These are phyloP conservation scores for Cylindricascospora bacillispora DNA, from an alignment of 1,139 yeast species.

Conservation along the genomic window DNA sequence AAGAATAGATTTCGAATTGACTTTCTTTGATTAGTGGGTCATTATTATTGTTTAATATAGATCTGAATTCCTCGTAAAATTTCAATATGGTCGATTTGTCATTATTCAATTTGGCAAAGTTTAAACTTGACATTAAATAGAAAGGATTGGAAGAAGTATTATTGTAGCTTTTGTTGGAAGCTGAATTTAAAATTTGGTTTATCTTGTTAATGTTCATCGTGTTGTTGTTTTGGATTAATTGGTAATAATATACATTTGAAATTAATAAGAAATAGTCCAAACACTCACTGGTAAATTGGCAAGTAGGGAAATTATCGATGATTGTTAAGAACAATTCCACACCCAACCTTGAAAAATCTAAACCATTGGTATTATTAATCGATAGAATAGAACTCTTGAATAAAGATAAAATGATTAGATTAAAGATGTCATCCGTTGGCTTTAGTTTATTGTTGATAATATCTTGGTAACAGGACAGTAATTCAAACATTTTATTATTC, in stretches of 20 bases:
- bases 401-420: conserved; percentile 38
- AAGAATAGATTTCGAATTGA: conserved; percentile 39
- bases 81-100: conserved; percentile 22
- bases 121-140: conserved; percentile 25
- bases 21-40: conserved; percentile 13
- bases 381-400: conserved; percentile 40
- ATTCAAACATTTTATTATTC: conserved; percentile 41
- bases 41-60: conserved; percentile 7
- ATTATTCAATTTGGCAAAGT: conserved; percentile 26
- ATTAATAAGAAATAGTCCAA: conserved; percentile 26
- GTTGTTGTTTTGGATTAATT: conserved; percentile 10
- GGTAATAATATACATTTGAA: conserved; percentile 27
- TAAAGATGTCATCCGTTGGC: conserved; percentile 44
- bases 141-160: conserved; percentile 10
- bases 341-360: conserved; percentile 52
- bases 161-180: no score
- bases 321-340: conserved; percentile 44
- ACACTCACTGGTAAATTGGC: conserved; percentile 19
- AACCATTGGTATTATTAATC: conserved; percentile 29
- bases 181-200: no score
- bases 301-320: conserved; percentile 20
- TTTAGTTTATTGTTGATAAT: conserved; percentile 38
- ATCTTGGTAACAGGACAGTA: conserved; percentile 58
- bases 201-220: conserved; percentile 17
- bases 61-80: conserved; percentile 27